Evolutionary conservation across 2,329 filamentous ascomycete species (phyloP).

Genomic region (Escovopsis weberi): DNA sequence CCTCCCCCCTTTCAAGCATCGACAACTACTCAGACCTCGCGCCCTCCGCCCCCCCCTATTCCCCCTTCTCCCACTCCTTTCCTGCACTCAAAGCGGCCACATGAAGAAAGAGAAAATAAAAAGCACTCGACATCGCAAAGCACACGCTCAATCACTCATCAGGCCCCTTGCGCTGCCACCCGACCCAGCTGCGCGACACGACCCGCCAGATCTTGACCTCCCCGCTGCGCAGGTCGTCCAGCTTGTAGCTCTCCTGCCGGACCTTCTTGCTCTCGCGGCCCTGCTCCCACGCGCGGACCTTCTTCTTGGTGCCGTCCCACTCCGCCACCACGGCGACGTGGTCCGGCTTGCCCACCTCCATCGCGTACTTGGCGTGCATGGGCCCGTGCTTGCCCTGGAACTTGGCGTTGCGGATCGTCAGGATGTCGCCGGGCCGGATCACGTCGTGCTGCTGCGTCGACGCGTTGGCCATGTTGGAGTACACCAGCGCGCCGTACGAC

Average conservation of each 20-base stretch:
- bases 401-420: constrained; percentile 80
- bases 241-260: constrained; percentile 83
- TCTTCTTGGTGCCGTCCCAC: constrained; percentile 98
- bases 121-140: no score
- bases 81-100: no score
- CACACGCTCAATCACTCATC: constrained; percentile 21
- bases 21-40: no score
- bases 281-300: constrained; percentile 90
- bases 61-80: no score
- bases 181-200: constrained; percentile 83
- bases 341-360: constrained; percentile 75
- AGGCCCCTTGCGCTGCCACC: constrained; percentile 54
- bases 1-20: no score
- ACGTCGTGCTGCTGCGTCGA: constrained; percentile 82
- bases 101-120: no score
- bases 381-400: constrained; percentile 93
- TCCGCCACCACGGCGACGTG: constrained; percentile 87
- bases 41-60: no score
- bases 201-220: constrained; percentile 97
- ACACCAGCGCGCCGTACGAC: constrained; percentile 82
- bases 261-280: constrained; percentile 87
- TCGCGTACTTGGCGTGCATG: constrained; percentile 86
- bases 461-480: constrained; percentile 89
- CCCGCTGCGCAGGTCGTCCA: constrained; percentile 81
- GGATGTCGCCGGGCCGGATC: constrained; percentile 83